A percentile compares a stretch with the other conserved stretches of the same genome.
Evolutionary conservation across 148 eudicot genomes (phyloP).

Genomic region (Rhododendron williamsianum): DNA sequence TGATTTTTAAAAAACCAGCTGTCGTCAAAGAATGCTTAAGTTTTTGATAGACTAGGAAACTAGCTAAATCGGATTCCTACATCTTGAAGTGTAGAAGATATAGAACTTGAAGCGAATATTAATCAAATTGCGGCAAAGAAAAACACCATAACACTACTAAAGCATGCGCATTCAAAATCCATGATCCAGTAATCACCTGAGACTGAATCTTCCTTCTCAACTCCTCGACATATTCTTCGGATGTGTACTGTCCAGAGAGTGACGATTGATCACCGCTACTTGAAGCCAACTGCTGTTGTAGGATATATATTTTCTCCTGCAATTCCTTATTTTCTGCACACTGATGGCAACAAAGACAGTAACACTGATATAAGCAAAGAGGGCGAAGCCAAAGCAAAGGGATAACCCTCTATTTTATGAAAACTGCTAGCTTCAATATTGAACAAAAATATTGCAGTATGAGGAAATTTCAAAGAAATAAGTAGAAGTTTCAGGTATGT

Average conservation of each 20-base stretch:
- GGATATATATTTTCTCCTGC: constrained; percentile 46
- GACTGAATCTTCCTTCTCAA: constrained; percentile 66
- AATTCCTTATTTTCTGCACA: constrained; percentile 68
- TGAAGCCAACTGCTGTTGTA: constrained; percentile 69
- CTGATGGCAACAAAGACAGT: constrained; percentile 33
- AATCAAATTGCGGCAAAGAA: neutral
- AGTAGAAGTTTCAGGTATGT: neutral
- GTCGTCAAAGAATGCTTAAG: neutral
- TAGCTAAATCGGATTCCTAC: neutral
- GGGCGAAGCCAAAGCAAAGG: neutral
- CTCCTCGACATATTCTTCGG: constrained; percentile 61
- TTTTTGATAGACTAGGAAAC: neutral
- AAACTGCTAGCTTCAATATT: neutral
- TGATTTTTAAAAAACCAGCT: neutral
- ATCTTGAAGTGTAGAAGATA: neutral
- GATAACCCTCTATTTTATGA: neutral
- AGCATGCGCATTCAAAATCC: neutral
- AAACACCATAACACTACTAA: neutral
- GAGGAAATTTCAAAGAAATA: neutral
- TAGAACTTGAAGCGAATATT: neutral
- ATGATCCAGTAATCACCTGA: constrained; percentile 46
- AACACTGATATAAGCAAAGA: neutral
- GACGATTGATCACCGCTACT: constrained; percentile 27
- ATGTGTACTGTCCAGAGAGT: constrained; percentile 28
- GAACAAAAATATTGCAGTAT: neutral